These are phyloP conservation scores for Rhizopogon vulgaris DNA, from an alignment of 768 basidiomycete species.

Conservation along the genomic window DNA sequence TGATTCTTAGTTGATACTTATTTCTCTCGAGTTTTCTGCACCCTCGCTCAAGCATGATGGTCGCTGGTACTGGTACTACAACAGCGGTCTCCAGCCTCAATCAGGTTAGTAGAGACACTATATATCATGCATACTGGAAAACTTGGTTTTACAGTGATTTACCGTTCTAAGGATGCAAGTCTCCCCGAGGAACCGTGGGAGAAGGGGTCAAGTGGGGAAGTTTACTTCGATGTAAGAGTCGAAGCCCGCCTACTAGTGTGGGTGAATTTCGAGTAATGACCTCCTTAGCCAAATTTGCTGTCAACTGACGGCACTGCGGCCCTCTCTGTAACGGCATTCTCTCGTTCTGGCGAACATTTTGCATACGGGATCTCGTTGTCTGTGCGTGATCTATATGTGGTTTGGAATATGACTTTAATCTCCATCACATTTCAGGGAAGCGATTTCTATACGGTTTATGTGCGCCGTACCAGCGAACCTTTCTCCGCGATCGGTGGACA, in stretches of 20 bases:
- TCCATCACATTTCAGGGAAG: conserved; percentile 45
- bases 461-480: conserved; percentile 58
- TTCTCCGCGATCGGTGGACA: conserved; percentile 37
- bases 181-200: conserved; percentile 50
- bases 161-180: conserved; percentile 47
- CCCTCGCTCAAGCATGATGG: conserved; percentile 58
- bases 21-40: conserved; percentile 47
- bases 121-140: not conserved
- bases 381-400: conserved; percentile 31
- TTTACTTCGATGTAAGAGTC: conserved; percentile 68
- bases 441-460: conserved; percentile 64
- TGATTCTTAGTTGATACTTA: conserved; percentile 1
- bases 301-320: conserved; percentile 69
- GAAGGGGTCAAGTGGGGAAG: conserved; percentile 46
- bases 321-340: conserved; percentile 54
- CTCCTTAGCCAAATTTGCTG: conserved; percentile 59
- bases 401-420: not conserved
- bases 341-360: conserved; percentile 59
- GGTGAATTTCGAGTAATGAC: not conserved
- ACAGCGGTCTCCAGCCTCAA: conserved; percentile 72
- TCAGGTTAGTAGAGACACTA: conserved; percentile 25
- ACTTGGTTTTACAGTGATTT: conserved; percentile 38
- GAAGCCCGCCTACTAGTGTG: not conserved
- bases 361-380: conserved; percentile 75
- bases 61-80: conserved; percentile 79